Base-by-base conservation (phyloP, 257 asterid species). In the Craterostigma plantagineum region DNA sequence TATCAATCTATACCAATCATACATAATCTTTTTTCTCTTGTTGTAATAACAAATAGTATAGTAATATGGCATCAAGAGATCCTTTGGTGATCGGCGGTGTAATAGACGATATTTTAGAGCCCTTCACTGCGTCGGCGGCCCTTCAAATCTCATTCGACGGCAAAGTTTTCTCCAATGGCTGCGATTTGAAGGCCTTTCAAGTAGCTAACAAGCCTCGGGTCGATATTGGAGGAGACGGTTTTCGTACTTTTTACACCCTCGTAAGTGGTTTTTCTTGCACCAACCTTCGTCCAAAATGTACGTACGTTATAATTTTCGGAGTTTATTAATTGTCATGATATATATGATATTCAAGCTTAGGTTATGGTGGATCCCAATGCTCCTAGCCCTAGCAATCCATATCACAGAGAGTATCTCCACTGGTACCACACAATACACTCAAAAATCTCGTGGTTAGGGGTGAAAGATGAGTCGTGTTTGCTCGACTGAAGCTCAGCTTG, bases 351-450 rank as follows among this genome's bases (percentile, higher is more conserved):
- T 7, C 2, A 2, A 14, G 5, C 4, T 1, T 11, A 40, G 45
- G 16, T 40, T 10, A 15, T 43, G 48, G 48, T 43, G 33, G 48
- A 43, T 16, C 48, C 48, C 10, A 30, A 43, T 18, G 48, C 48
- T 43, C 48, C 48, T 10, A 43, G 48, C 33, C 45, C 48, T 11
- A 43, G 48, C 33, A 33, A 43, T 43, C 48, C 48, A 10, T 15
- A 43, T 43, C 48, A 15, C 48, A 16, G 48, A 16, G 48, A 43
- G 33, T 43, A 43, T 9, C 16, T 43, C 30, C 48, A 43, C 16
- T 43, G 48, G 48, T 40, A 23, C 30, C 30, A 23, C 30, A 2
- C 30, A n/a, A n/a, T 23, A 2, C 30, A 23, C 30, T 23, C 30
- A 2, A n/a, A n/a, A n/a, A 6, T 23, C 30, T 23, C 6, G 6